phyloP scores from a whole-genome alignment of 2,329 filamentous ascomycete species.

The Claviceps sp. region DNA sequence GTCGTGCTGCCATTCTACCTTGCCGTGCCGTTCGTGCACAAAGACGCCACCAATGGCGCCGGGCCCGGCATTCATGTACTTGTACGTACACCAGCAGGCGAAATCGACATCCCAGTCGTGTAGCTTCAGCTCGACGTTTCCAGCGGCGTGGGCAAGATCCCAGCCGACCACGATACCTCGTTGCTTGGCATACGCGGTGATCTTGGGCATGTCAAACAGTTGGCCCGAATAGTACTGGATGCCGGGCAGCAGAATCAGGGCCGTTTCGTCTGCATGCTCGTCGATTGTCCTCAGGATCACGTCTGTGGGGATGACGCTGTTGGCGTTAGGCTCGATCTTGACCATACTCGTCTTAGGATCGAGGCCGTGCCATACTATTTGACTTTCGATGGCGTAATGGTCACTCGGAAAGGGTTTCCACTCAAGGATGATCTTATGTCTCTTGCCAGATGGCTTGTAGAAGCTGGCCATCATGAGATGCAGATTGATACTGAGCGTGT shows the following conservation, averaged over 20 bases:
- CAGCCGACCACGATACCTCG: conserved; percentile 66
- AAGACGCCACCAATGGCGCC: conserved; percentile 71
- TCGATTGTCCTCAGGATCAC: conserved; percentile 63
- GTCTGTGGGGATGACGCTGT: conserved; percentile 53
- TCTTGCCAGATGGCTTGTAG: conserved; percentile 51
- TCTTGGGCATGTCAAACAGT: conserved; percentile 66
- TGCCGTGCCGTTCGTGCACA: conserved; percentile 62
- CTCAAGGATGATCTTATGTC: conserved; percentile 76
- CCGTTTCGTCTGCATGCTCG: conserved; percentile 56
- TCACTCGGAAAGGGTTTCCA: conserved; percentile 85
- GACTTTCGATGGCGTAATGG: conserved; percentile 72
- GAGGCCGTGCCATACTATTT: conserved; percentile 58
- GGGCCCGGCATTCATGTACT: conserved; percentile 80
- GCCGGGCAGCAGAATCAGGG: conserved; percentile 68
- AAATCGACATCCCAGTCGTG: conserved; percentile 91
- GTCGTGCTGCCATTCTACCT: conserved; percentile 27
- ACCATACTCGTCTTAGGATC: conserved; percentile 57
- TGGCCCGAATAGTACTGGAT: conserved; percentile 92
- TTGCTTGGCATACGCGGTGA: conserved; percentile 62
- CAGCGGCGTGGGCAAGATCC: conserved; percentile 78
- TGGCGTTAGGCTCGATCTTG: conserved; percentile 50
- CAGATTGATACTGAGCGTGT: conserved; percentile 69
- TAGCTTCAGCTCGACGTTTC: conserved; percentile 65
- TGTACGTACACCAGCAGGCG: conserved; percentile 88
- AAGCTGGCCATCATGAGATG: conserved; percentile 77